Evolutionary conservation across 1,284 basidiomycete species (phyloP), one percentile per base, ranked within the genome.

Genomic region (Coniophora puteana): DNA sequence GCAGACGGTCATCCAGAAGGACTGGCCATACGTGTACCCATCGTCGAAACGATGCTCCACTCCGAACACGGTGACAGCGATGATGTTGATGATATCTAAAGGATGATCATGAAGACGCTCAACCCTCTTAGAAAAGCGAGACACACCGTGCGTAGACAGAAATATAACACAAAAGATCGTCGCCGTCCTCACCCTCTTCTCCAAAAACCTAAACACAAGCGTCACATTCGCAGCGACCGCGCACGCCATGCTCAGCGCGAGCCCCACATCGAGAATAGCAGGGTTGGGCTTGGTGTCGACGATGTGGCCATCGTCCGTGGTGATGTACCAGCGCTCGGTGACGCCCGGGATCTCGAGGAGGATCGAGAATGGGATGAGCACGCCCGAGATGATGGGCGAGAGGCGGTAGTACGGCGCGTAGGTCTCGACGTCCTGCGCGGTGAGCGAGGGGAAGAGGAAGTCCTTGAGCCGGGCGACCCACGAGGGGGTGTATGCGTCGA

Each of bases 1-100:
- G 50, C 85, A 89, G 7, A 89, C 66, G 1, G 83, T 87, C 63
- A 88, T 76, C 89, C 88, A 93, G 55, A 83, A 93, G 0, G 87
- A 72, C 52, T 85, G 75, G 1, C 80, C 75, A 44, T 80, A 84
- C 1, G 83, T 81, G 59, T 83, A 87, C 1, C 79, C 84, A 40
- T 84, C 83, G 50, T 82, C 70, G 40, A 76, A 73, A 3, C 76
- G 68, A 56, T 85, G 83, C 32, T 75, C 64, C 0, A 82, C 67
- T 20, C 81, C 87, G 48, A 92, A 92, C 2, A 71, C 55, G 2
- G 67, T 74, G 4, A 93, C 69, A 6, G 72, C 69, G 14, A 70
- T 55, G 21, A 86, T 72, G 49, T 88, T 90, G 59, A 92, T 80
- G 3, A 79, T 40, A 59, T 92, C 89, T 83, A 34, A 14, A 49